phyloP scores from a whole-genome alignment of 1,139 yeast genomes.

The Hyphopichia fennica region DNA sequence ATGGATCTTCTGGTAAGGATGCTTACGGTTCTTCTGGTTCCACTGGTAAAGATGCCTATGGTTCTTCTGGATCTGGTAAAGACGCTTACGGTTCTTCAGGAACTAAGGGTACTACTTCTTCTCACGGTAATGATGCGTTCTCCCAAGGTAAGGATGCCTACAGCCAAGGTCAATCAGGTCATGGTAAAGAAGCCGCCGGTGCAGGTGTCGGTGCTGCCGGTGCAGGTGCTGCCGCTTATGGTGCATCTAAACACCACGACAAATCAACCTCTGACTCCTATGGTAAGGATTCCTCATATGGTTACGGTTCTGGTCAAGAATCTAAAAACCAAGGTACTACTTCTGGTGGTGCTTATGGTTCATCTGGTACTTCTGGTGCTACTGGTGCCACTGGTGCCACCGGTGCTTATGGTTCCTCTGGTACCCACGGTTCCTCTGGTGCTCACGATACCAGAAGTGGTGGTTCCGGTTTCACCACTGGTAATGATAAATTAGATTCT shows the following conservation, averaged over 20 bases:
- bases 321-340: not conserved
- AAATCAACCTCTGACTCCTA: conserved; percentile 4
- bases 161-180: conserved; percentile 12
- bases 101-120: conserved; percentile 2
- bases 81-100: conserved; percentile 10
- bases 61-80: conserved; percentile 4
- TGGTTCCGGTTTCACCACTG: conserved; percentile 28
- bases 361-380: conserved; percentile 6
- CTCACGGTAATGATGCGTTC: conserved; percentile 5
- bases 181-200: conserved; percentile 12
- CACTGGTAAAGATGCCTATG: conserved; percentile 3
- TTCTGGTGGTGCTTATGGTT: conserved; percentile 8
- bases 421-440: conserved; percentile 4
- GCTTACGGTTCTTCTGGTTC: conserved; percentile 7
- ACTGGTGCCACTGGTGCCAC: conserved; percentile 4
- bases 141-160: conserved; percentile 10
- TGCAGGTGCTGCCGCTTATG: conserved; percentile 10
- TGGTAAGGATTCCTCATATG: conserved; percentile 5
- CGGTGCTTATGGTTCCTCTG: conserved; percentile 2
- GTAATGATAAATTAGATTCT: conserved; percentile 33
- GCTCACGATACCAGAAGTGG: conserved; percentile 4
- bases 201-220: conserved; percentile 11
- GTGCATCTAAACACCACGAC: conserved; percentile 7
- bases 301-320: conserved; percentile 5
- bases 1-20: conserved; percentile 8